Conservation (phyloP, 345 rosid species). For the Bruguiera parviflora region DNA sequence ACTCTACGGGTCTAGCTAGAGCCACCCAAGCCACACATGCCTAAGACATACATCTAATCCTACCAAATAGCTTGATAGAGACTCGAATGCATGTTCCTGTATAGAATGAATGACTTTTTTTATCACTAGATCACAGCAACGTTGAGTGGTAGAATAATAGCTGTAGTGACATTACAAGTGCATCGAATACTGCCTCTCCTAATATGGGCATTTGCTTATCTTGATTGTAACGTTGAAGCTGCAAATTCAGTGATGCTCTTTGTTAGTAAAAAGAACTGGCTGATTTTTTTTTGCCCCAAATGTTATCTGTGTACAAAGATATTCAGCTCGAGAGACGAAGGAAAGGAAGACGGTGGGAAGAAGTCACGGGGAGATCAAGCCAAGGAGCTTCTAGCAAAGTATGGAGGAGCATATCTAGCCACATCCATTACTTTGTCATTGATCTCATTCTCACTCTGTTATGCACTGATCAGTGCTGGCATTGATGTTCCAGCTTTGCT, state of each 20-base stretch:
- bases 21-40: too few relatives aligned
- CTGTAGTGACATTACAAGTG: too few relatives aligned
- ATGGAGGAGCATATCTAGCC: conserved; percentile 95
- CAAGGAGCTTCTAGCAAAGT: conserved; percentile 51
- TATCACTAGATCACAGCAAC: too few relatives aligned
- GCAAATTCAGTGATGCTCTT: neutral
- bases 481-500: conserved; percentile 76
- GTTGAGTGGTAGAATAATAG: too few relatives aligned
- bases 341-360: conserved; percentile 36
- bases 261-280: neutral
- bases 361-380: conserved; percentile 76
- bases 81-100: too few relatives aligned
- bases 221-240: neutral
- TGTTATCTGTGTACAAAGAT: conserved; percentile 31
- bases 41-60: too few relatives aligned
- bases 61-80: too few relatives aligned
- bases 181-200: too few relatives aligned
- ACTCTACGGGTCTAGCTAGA: too few relatives aligned
- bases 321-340: conserved; percentile 65
- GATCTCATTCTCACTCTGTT: conserved; percentile 76
- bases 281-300: neutral
- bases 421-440: conserved; percentile 87
- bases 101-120: too few relatives aligned
- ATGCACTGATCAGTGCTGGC: conserved; percentile 60
- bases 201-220: too few relatives aligned